Percentiles rank a stretch among this genome's conserved stretches.
These are phyloP conservation scores for Aspergillus baeticus DNA, from an alignment of 495 filamentous ascomycete genomes.

Conservation along the genomic window DNA sequence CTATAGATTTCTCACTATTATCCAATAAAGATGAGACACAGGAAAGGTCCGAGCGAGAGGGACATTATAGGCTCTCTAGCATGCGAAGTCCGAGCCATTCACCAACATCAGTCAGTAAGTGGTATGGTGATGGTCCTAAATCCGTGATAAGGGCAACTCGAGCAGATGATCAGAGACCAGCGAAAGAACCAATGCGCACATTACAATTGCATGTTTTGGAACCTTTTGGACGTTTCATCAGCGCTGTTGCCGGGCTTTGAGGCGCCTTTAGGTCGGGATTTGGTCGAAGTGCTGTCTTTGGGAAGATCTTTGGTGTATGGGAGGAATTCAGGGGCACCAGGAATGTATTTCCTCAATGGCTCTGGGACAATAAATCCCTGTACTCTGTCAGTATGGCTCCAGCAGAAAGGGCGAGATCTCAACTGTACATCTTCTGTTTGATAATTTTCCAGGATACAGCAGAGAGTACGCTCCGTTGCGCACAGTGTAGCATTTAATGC, in stretches of 20 bases:
- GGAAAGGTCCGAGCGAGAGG: no score
- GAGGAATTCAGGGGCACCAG: constrained; percentile 82
- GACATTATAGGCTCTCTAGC: no score
- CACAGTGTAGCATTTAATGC: constrained; percentile 89
- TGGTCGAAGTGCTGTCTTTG: constrained; percentile 65
- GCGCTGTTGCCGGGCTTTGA: constrained; percentile 17
- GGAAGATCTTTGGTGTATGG: constrained; percentile 82
- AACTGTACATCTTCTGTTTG: constrained; percentile 76
- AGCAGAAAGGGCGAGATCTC: background rate
- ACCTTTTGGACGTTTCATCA: constrained; percentile 39
- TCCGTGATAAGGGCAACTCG: no score
- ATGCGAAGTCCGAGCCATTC: no score
- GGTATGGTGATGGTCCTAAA: no score
- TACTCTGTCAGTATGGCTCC: constrained; percentile 3
- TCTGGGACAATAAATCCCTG: constrained; percentile 85
- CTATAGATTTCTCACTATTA: no score
- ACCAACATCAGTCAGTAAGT: no score
- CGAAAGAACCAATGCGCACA: no score
- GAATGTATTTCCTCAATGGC: constrained; percentile 87
- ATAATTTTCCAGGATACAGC: constrained; percentile 95
- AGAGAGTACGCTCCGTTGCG: constrained; percentile 90
- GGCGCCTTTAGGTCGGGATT: constrained; percentile 47
- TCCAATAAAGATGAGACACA: no score
- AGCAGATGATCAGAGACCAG: no score
- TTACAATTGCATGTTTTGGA: constrained; percentile 41